Percentiles rank a stretch among this genome's conserved stretches.
Conservation (phyloP, 768 basidiomycete genomes). For the Auricularia cornea region DNA sequence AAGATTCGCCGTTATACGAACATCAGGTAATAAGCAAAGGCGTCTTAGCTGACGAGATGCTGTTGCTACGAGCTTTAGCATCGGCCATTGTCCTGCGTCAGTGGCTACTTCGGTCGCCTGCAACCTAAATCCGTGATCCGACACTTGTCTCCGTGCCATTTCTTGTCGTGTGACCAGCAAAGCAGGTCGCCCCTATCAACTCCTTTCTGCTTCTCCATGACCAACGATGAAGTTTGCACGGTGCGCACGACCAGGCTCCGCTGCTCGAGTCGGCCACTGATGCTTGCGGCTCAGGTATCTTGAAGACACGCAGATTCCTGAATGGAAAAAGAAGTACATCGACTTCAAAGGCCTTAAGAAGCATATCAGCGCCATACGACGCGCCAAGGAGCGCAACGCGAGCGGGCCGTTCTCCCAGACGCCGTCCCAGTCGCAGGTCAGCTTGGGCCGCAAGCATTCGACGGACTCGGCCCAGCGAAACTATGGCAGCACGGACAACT, state of each 20-base stretch:
- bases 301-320: conserved; percentile 68
- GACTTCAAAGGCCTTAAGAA: conserved; percentile 69
- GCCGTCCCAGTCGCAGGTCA: background rate
- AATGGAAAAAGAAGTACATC: conserved; percentile 68
- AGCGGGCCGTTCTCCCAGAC: background rate
- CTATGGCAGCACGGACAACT: conserved; percentile 10
- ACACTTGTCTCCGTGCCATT: background rate
- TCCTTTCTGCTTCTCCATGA: background rate
- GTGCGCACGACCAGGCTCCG: conserved; percentile 19
- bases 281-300: conserved; percentile 40
- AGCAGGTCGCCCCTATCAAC: background rate
- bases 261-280: background rate
- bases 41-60: too few relatives aligned
- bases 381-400: conserved; percentile 14
- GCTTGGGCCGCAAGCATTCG: background rate
- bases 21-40: too few relatives aligned
- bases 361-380: conserved; percentile 47
- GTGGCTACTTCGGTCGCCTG: too few relatives aligned
- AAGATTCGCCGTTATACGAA: too few relatives aligned
- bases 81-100: too few relatives aligned
- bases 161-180: background rate
- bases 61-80: too few relatives aligned
- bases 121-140: too few relatives aligned
- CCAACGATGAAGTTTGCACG: conserved; percentile 49
- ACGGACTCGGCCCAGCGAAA: background rate